A percentile compares a stretch with the other conserved stretches of the same genome.
phyloP scores from a whole-genome alignment of 1,284 basidiomycete species.

The Porogramme epimiltina region DNA sequence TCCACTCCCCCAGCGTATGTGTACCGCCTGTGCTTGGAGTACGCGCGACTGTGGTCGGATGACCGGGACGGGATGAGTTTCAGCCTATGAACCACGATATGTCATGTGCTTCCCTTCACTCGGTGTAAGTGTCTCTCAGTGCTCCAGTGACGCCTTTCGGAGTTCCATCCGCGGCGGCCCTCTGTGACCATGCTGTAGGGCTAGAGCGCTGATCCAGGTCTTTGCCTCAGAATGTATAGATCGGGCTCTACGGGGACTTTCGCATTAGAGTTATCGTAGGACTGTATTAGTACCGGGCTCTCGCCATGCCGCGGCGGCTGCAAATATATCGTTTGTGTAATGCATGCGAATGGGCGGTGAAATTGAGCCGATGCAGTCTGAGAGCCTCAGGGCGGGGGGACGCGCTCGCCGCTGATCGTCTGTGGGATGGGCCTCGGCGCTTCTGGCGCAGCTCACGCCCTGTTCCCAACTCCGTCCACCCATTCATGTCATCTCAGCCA shows the following conservation, averaged over 20 bases:
- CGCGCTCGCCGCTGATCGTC: slow-evolving; percentile 9
- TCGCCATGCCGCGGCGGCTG: slow-evolving; percentile 1
- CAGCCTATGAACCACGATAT: slow-evolving; percentile 13
- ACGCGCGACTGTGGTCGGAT: slow-evolving; percentile 82
- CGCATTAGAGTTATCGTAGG: slow-evolving; percentile 14
- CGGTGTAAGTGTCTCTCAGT: not conserved
- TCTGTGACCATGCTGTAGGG: no score
- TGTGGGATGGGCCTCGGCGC: not conserved
- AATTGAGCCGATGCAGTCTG: not conserved
- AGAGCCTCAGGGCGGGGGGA: slow-evolving; percentile 1
- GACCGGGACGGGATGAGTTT: slow-evolving; percentile 62
- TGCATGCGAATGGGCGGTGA: not conserved
- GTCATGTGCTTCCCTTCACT: slow-evolving; percentile 3
- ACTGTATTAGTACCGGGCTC: slow-evolving; percentile 13
- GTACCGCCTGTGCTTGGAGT: slow-evolving; percentile 89
- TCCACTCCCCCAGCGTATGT: slow-evolving; percentile 64
- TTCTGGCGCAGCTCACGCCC: not conserved
- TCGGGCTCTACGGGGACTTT: no score
- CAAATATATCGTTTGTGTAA: slow-evolving; percentile 17
- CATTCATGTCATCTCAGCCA: not conserved
- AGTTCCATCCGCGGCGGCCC: not conserved
- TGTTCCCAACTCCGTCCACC: not conserved
- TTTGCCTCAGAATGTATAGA: no score
- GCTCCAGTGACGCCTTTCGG: not conserved
- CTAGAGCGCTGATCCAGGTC: no score